Percentiles rank a stretch among this genome's conserved stretches.
These are phyloP conservation scores for Rubia peregrina DNA, from an alignment of 305 asterid species.

Conservation along the genomic window DNA sequence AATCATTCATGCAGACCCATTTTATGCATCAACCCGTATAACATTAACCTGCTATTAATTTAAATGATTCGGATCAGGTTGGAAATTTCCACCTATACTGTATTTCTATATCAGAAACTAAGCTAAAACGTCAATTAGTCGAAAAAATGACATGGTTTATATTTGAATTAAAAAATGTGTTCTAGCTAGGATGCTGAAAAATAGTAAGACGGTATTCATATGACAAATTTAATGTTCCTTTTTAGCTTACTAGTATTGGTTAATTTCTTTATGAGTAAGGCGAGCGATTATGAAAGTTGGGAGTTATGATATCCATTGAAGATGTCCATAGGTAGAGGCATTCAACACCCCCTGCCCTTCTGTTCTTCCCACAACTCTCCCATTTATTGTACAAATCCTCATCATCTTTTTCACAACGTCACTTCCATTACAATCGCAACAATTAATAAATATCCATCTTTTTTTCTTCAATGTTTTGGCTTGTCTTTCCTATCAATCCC, in stretches of 20 bases:
- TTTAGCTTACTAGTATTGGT: slow-evolving; percentile 15
- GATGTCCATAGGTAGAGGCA: slow-evolving; percentile 18
- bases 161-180: too few species aligned
- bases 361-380: slow-evolving; percentile 33
- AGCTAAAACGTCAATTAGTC: too few species aligned
- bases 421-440: slow-evolving; percentile 24
- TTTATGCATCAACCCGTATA: too few species aligned
- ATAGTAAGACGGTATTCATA: background rate
- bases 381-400: slow-evolving; percentile 29
- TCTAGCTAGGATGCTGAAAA: background rate
- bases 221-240: background rate
- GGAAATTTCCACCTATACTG: too few species aligned
- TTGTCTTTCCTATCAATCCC: too few species aligned
- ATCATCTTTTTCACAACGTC: slow-evolving; percentile 15
- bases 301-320: slow-evolving; percentile 36
- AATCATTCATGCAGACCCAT: too few species aligned
- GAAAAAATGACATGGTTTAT: too few species aligned
- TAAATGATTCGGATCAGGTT: too few species aligned
- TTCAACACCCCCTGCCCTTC: slow-evolving; percentile 13
- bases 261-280: slow-evolving; percentile 19
- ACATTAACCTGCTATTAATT: too few species aligned
- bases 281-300: slow-evolving; percentile 35
- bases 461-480: too few species aligned
- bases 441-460: background rate
- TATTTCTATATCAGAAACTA: too few species aligned